A percentile compares a stretch with the other conserved stretches of the same genome.
These are phyloP conservation scores for Penicillium concentricum DNA, from an alignment of 2,329 filamentous ascomycete genomes.

Conservation along the genomic window DNA sequence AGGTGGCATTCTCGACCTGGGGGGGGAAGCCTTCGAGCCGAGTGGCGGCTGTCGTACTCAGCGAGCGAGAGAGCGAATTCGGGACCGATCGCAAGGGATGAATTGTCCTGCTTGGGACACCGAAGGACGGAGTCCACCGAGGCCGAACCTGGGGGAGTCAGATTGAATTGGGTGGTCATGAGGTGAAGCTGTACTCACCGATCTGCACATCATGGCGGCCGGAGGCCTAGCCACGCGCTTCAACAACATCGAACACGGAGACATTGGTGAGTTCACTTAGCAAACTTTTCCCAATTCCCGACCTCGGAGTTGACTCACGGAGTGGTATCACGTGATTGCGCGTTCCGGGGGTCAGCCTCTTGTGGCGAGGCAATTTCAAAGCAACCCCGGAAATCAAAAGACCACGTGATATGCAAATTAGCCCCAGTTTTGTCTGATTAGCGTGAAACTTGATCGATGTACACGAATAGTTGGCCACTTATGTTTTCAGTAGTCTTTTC, in stretches of 20 bases:
- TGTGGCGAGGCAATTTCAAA: not conserved
- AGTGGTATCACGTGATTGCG: not conserved
- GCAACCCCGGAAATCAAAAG: not conserved
- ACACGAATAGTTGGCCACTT: no score
- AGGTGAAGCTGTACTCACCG: not conserved
- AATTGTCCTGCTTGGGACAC: not conserved
- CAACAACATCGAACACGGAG: conserved; percentile 5
- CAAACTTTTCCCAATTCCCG: not conserved
- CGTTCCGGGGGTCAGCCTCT: not conserved
- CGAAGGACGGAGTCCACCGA: not conserved
- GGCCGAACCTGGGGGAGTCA: not conserved
- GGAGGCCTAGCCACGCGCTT: conserved; percentile 4
- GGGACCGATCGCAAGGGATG: not conserved
- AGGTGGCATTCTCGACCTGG: not conserved
- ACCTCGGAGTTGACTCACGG: not conserved
- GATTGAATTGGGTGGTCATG: not conserved
- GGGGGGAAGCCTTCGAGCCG: not conserved
- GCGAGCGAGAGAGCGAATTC: not conserved
- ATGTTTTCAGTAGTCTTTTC: no score
- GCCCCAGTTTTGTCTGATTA: not conserved
- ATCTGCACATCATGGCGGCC: not conserved
- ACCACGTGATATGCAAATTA: not conserved
- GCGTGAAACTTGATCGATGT: not conserved
- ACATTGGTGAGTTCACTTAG: conserved; percentile 2
- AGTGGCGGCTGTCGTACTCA: not conserved